Conservation (phyloP, 2,329 filamentous ascomycete genomes). For the Cladosporium velox region DNA sequence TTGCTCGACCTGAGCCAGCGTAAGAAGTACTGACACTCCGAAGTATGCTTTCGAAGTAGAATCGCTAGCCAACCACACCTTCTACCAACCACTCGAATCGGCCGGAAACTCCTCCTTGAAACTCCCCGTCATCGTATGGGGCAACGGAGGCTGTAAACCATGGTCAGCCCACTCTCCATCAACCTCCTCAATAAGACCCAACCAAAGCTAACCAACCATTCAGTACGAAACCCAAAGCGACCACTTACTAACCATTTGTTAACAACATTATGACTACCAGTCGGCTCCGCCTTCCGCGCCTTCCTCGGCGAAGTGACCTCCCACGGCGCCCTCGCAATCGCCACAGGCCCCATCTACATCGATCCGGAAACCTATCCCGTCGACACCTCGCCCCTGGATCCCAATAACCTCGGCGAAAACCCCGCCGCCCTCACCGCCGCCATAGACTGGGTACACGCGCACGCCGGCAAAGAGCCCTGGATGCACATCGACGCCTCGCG, state of each 20-base stretch:
- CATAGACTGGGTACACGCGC: constrained; percentile 1
- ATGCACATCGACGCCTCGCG: constrained; percentile 5
- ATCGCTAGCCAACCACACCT: background rate
- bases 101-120: background rate
- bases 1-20: background rate
- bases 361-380: background rate
- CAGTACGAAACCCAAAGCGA: background rate
- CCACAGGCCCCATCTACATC: constrained; percentile 8
- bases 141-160: constrained; percentile 6
- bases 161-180: background rate
- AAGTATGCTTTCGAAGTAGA: constrained; percentile 5
- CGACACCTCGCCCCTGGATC: background rate
- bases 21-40: background rate
- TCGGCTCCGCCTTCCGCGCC: background rate
- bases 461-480: background rate
- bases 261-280: background rate
- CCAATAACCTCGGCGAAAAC: constrained; percentile 1
- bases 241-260: background rate
- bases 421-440: background rate
- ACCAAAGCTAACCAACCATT: background rate
- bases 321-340: background rate
- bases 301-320: background rate
- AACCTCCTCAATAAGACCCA: too few relatives aligned
- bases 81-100: constrained; percentile 4
- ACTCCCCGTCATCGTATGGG: background rate